Evolutionary conservation across 1,284 basidiomycete genomes (phyloP).

Genomic region (Pyrrhoderma lamaoense): DNA sequence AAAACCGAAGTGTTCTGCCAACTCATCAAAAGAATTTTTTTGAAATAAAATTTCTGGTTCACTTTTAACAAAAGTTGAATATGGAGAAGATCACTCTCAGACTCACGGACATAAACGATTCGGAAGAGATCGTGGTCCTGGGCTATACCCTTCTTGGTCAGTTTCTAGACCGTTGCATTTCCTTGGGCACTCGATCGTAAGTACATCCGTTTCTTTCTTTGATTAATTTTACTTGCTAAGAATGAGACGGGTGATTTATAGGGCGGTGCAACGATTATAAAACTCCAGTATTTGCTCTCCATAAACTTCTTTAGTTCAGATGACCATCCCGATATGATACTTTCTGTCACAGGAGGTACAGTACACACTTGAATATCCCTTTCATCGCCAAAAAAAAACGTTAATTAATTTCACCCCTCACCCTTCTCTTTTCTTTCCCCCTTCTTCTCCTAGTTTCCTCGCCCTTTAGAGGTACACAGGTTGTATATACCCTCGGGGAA

Average conservation of each 20-base stretch:
- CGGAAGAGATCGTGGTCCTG: slow-evolving; percentile 34
- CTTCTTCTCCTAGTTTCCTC: slow-evolving; percentile 33
- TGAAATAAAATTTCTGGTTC: background rate
- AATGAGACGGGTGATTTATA: slow-evolving; percentile 18
- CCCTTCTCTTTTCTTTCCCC: slow-evolving; percentile 1
- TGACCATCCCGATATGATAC: slow-evolving; percentile 38
- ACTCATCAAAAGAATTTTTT: no score
- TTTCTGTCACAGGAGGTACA: slow-evolving; percentile 38
- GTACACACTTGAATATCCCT: no score
- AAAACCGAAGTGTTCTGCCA: no score
- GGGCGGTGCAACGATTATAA: slow-evolving; percentile 45
- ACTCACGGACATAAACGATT: slow-evolving; percentile 35
- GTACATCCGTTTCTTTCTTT: slow-evolving; percentile 15
- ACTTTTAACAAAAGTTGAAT: slow-evolving; percentile 30
- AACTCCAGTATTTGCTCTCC: slow-evolving; percentile 38
- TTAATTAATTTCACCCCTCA: background rate
- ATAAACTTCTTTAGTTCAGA: slow-evolving; percentile 35
- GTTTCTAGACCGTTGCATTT: slow-evolving; percentile 40
- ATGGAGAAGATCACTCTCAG: slow-evolving; percentile 33
- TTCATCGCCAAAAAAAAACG: slow-evolving; percentile 8
- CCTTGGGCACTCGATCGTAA: slow-evolving; percentile 46
- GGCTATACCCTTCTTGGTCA: slow-evolving; percentile 47
- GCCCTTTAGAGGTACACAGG: slow-evolving; percentile 43
- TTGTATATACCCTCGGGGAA: slow-evolving; percentile 42
- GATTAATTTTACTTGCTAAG: background rate